These are phyloP conservation scores for Boletus nobilissimus DNA, from an alignment of 1,284 basidiomycete species.

Conservation along the genomic window DNA sequence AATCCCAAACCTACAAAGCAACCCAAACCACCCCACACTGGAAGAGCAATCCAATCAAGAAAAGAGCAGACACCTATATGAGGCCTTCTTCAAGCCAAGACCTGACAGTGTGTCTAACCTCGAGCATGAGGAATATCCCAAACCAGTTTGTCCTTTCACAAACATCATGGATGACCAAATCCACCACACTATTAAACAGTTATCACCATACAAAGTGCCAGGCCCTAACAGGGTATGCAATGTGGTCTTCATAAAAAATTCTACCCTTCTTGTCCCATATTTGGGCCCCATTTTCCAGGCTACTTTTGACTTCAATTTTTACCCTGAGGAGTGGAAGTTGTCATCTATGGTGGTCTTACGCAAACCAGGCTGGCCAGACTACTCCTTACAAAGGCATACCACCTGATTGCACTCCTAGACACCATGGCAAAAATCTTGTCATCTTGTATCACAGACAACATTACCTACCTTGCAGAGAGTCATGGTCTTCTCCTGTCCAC, in stretches of 20 bases:
- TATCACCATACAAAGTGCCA: not conserved
- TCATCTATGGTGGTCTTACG: not conserved
- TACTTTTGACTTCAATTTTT: not conserved
- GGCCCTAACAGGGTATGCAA: not conserved
- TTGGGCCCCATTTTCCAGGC: too few relatives aligned
- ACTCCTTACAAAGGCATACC: not conserved
- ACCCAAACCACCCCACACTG: too few relatives aligned
- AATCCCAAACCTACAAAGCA: too few relatives aligned
- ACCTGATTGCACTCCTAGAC: not conserved
- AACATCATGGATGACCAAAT: not conserved
- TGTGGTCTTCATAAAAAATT: not conserved
- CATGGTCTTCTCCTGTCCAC: too few relatives aligned
- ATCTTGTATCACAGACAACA: not conserved
- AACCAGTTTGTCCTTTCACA: too few relatives aligned
- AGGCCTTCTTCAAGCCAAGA: too few relatives aligned
- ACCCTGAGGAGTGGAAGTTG: not conserved
- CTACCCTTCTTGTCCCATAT: too few relatives aligned
- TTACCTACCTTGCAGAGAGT: not conserved
- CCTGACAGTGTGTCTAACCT: too few relatives aligned
- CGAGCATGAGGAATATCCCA: too few relatives aligned
- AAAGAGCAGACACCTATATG: too few relatives aligned
- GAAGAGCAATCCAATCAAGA: too few relatives aligned
- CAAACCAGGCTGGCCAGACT: not conserved
- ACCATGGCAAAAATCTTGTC: not conserved
- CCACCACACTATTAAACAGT: not conserved